phyloP scores from a whole-genome alignment of 352 stramenopile genomes.

The Globisporangium lucens region DNA sequence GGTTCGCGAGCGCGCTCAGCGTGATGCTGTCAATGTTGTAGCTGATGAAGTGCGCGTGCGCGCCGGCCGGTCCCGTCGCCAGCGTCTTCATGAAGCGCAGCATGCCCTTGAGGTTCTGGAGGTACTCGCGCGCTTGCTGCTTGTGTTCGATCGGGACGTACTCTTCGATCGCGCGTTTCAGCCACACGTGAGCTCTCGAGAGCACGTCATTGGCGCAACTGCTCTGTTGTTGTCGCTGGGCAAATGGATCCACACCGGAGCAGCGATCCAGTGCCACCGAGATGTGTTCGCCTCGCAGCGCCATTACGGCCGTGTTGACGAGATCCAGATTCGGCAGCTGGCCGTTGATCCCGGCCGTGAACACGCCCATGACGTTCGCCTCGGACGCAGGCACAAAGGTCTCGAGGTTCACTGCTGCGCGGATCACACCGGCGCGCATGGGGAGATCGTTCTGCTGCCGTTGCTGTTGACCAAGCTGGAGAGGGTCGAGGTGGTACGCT shows the following conservation, averaged over 20 bases:
- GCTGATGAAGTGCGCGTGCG: conserved; percentile 76
- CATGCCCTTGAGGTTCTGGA: conserved; percentile 60
- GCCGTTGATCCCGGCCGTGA: conserved; percentile 72
- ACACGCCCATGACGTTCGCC: conserved; percentile 46
- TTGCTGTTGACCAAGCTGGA: conserved; percentile 15
- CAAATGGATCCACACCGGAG: conserved; percentile 16
- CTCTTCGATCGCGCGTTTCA: conserved; percentile 1
- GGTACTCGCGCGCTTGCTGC: conserved; percentile 31
- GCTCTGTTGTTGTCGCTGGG: background rate
- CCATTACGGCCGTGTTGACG: conserved; percentile 70
- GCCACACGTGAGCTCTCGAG: conserved; percentile 1
- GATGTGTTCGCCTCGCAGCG: conserved; percentile 44
- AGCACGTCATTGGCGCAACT: conserved; percentile 16
- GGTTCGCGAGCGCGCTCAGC: conserved; percentile 33
- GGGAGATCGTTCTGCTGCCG: conserved; percentile 29
- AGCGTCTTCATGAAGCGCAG: conserved; percentile 81
- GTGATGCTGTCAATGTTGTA: conserved; percentile 88
- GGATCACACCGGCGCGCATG: conserved; percentile 77
- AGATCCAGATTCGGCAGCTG: conserved; percentile 87
- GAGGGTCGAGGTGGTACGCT: conserved; percentile 64
- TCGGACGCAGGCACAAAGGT: conserved; percentile 28
- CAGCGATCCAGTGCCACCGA: conserved; percentile 48
- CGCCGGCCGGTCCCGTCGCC: conserved; percentile 51
- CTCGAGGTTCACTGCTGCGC: conserved; percentile 74
- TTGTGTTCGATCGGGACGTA: conserved; percentile 21